Evolutionary conservation across 2,329 filamentous ascomycete genomes (phyloP).

Genomic region (Sarocladium brachiariae): DNA sequence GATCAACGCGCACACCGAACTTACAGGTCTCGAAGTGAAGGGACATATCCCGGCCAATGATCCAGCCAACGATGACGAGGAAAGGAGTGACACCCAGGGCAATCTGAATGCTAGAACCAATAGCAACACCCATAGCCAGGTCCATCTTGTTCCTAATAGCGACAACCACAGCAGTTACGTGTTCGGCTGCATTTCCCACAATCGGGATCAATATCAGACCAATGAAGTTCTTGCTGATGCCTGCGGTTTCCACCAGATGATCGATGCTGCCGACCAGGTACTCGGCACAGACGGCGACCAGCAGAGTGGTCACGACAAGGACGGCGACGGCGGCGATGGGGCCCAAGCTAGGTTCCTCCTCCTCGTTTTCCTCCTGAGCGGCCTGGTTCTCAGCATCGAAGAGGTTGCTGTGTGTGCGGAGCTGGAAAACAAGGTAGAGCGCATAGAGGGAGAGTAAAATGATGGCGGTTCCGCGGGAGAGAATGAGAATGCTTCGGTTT

Average conservation of each 20-base stretch:
- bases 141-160: slow-evolving; percentile 73
- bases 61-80: slow-evolving; percentile 75
- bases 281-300: slow-evolving; percentile 69
- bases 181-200: slow-evolving; percentile 73
- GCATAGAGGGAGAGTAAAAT: slow-evolving; percentile 70
- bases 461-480: slow-evolving; percentile 70
- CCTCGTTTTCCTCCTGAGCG: slow-evolving; percentile 38
- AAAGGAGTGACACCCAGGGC: slow-evolving; percentile 75
- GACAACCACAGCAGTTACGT: slow-evolving; percentile 75
- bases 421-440: slow-evolving; percentile 72
- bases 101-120: slow-evolving; percentile 78
- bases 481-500: slow-evolving; percentile 53
- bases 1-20: slow-evolving; percentile 12
- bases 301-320: slow-evolving; percentile 60
- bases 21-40: slow-evolving; percentile 65
- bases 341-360: slow-evolving; percentile 48
- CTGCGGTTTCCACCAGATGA: slow-evolving; percentile 58
- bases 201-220: slow-evolving; percentile 74
- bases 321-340: slow-evolving; percentile 59
- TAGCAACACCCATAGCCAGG: slow-evolving; percentile 68
- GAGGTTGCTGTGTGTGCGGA: slow-evolving; percentile 65
- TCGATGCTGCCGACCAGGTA: slow-evolving; percentile 74
- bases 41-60: slow-evolving; percentile 65
- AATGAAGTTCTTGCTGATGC: slow-evolving; percentile 75
- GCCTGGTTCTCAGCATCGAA: slow-evolving; percentile 51